Base-by-base conservation (phyloP, 176 grass and related monocot genomes). In the Aegilops bicornis region DNA sequence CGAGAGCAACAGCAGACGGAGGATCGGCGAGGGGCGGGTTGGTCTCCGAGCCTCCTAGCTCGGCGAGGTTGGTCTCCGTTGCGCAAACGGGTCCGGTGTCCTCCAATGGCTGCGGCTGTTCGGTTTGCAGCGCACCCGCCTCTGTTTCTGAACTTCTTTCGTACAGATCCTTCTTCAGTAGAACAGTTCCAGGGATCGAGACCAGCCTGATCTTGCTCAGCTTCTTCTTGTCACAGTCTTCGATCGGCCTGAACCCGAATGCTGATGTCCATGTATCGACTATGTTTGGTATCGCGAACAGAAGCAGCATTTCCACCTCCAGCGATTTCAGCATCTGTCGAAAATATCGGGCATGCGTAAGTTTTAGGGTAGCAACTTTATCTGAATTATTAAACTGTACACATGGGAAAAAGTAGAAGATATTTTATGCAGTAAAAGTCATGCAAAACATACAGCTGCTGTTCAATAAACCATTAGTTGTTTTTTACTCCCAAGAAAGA, bases 291-390 rank as follows among this genome's bases (percentile, higher is more conserved):
- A 97, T 94, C 64, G 92, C 92, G 1, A 82, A 94, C n/a, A 97
- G 83, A 47, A 97, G 68, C 14, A 97, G 78, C 79, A 85, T 89
- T 81, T 94, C 86, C 62, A 97, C 95, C 43, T 91, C 88, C 71
- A 97, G 73, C 2, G 79, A 91, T 89, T 91, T 97, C 69, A 97
- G 84, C 74, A 92, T 86, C 95, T 97, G 79, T 39, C 11, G 1
- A 40, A 37, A 54, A 86, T 69, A 63, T n/a, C 8, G 11, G 73
- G 17, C 65, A 54, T 27, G 32, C 2, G 20, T 58, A 35, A 94
- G 17, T 85, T 79, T 23, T 61, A 68, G 27, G 59, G 39, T 24
- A 61, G 2, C 50, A 56, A 17, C 37, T 63, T 59, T 42, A 68
- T 39, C 4, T 73, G 24, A 79, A 68, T 54, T 75, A 40, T 59